Evolutionary conservation across 768 basidiomycete genomes (phyloP).

Genomic region (Rhizopogon rudus): DNA sequence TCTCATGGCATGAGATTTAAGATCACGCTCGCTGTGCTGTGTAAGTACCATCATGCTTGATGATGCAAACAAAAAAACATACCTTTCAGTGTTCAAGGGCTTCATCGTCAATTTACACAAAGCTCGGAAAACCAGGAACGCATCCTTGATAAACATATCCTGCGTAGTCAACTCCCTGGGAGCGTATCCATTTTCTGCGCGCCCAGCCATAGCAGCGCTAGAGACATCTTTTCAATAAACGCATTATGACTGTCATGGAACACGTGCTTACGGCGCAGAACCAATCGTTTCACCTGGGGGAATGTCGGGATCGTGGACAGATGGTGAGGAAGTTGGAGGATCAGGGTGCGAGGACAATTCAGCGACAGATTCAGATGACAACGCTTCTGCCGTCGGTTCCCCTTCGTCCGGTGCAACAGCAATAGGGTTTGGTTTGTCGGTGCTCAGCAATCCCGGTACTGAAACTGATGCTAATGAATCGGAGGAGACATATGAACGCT

Average conservation of each 20-base stretch:
- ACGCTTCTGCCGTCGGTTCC: not conserved
- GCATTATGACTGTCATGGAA: not conserved
- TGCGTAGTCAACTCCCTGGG: conserved; percentile 58
- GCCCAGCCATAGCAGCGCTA: not conserved
- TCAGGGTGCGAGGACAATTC: not conserved
- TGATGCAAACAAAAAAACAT: conserved; percentile 12
- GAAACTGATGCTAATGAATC: conserved; percentile 13
- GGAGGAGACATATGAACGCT: conserved; percentile 16
- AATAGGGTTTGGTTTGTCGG: not conserved
- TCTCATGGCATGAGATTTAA: conserved; percentile 95
- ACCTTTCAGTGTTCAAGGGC: conserved; percentile 92
- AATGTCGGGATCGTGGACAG: not conserved
- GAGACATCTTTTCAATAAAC: not conserved
- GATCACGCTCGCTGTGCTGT: conserved; percentile 76
- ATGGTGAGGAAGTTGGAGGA: not conserved
- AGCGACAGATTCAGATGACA: not conserved
- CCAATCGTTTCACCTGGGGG: not conserved
- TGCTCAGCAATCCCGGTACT: not conserved
- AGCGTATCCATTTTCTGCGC: conserved; percentile 13
- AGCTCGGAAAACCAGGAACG: conserved; percentile 95
- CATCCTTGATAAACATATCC: conserved; percentile 94
- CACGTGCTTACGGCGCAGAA: not conserved
- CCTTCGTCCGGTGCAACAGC: not conserved
- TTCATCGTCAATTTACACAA: conserved; percentile 99
- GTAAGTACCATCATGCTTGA: conserved; percentile 10